Evolutionary conservation across 2,329 filamentous ascomycete species (phyloP).

Genomic region (Chaetomium strumarium): DNA sequence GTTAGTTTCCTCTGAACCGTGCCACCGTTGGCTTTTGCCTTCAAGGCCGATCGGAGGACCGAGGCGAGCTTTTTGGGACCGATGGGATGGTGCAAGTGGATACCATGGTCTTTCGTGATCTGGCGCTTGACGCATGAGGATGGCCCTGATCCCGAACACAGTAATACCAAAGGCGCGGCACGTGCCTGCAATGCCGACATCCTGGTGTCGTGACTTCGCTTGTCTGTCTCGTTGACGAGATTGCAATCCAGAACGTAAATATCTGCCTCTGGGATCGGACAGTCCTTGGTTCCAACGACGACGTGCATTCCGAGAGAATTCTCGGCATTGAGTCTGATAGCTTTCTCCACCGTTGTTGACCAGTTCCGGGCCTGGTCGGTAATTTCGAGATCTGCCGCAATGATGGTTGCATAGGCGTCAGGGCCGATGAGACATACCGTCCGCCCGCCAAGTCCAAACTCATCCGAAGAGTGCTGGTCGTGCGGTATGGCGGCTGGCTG

Average conservation of each 20-base stretch:
- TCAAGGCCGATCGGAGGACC: constrained; percentile 11
- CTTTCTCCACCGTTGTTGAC: constrained; percentile 12
- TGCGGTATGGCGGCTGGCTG: background rate
- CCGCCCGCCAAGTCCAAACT: constrained; percentile 1
- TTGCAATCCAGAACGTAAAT: constrained; percentile 19
- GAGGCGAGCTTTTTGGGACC: constrained; percentile 18
- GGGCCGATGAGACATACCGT: constrained; percentile 16
- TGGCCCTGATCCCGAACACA: constrained; percentile 16
- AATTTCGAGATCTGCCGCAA: background rate
- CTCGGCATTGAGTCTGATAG: constrained; percentile 14
- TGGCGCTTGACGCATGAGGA: constrained; percentile 10
- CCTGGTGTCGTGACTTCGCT: background rate
- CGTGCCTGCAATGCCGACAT: background rate
- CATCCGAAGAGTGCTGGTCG: background rate
- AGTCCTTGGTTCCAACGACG: constrained; percentile 3
- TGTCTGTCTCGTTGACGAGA: background rate
- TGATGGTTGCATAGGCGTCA: constrained; percentile 4
- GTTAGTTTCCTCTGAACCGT: background rate
- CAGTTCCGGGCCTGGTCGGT: constrained; percentile 8
- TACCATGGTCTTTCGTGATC: background rate
- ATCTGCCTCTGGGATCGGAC: constrained; percentile 15
- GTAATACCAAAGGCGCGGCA: constrained; percentile 13
- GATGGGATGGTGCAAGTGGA: constrained; percentile 20
- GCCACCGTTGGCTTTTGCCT: background rate
- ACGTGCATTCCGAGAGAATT: constrained; percentile 16